Base-by-base conservation (phyloP, 208 protist species). In the Wallacemonas sp. region DNA sequence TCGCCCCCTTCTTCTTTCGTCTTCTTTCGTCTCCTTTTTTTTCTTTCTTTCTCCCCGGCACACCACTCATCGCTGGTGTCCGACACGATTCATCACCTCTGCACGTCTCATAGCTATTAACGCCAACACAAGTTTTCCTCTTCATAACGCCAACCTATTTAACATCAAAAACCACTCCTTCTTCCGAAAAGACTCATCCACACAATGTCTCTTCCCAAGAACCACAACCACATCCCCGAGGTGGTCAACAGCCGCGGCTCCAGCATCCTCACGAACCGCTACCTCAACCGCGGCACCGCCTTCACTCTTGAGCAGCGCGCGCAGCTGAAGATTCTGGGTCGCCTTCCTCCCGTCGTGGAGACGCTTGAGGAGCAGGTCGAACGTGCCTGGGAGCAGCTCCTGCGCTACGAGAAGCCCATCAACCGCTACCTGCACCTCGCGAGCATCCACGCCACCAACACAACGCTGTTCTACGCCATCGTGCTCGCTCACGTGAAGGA, bases 401-500 rank as follows among this genome's bases (percentile, higher is more conserved):
- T 63, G 60, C 66, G 46, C 50, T 90, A 78, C 66, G 85, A 92
- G 30, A 88, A 91, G 79, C 85, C 85, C 19, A 92, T 95, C 76
- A 88, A 92, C 81, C 76, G 77, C 52, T 92, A 95, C 78, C 71
- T 87, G 24, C 81, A 91, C 55, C 78, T 95, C 22, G 73, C 71
- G 29, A 71, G 59, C 52, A 66, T 94, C 46, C 81, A 91, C 60
- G 63, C 68, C 39, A 83, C 71, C 41, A 95, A 95, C 78, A 88
- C 81, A 24, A 87, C 79, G 15, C 70, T 95, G 32, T 92, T 78
- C 70, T 93, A 93, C 76, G 87, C 84, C 15, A 68, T 89, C 32
- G 73, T 95, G 44, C 73, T 88, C 27, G 68, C 71, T 22, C 78
- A 93, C 78, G 38, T 95, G 17, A 73, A 89, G 77, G 81, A 81